Base-by-base conservation (phyloP, 768 basidiomycete genomes). In the Xerocomus potaroensis region DNA sequence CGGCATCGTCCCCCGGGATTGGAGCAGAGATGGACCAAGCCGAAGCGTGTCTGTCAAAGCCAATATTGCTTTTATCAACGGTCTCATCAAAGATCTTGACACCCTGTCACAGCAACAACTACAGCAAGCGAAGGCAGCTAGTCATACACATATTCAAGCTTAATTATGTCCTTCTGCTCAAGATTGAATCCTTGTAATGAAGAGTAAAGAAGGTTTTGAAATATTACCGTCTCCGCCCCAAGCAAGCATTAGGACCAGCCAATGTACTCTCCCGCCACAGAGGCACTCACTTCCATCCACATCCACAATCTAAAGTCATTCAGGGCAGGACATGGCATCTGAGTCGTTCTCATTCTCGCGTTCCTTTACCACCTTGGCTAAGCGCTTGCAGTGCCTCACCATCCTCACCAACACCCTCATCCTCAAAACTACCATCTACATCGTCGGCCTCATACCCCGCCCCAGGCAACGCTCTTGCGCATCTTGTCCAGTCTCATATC, bases 211-310 rank as follows among this genome's bases (percentile, higher is more conserved):
- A n/a, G n/a, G n/a, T n/a, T n/a, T n/a, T n/a, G n/a, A n/a, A n/a
- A n/a, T n/a, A 81, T 72, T 56, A 66, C 66, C 0, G 75, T 80
- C 9, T 71, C 76, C 0, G 77, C 78, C 41, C 70, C 68, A 31
- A 80, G 73, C 41, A 70, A 73, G 48, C 78, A 84, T 49, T 76
- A 87, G 62, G 81, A 85, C 40, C 84, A 88, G 60, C 84, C 84
- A 1, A 61, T 87, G 54, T 84, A 81, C 58, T 83, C 80, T 70
- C 47, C 79, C 46, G 36, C 69, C 11, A 72, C 68, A 23, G 70
- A 72, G 1, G 72, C 72, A 0, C 53, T 74, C 26, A 57, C 68
- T 3, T 72, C 69, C 3, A 62, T n/a, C n/a, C n/a, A 56, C 1
- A 45, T 63, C 41, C 6, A 39, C 10, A 59, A 47, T 22, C 47